Evolutionary conservation across 495 filamentous ascomycete species (phyloP), one percentile per base, ranked within the genome.

Genomic region (Aspergillus mulundensis): DNA sequence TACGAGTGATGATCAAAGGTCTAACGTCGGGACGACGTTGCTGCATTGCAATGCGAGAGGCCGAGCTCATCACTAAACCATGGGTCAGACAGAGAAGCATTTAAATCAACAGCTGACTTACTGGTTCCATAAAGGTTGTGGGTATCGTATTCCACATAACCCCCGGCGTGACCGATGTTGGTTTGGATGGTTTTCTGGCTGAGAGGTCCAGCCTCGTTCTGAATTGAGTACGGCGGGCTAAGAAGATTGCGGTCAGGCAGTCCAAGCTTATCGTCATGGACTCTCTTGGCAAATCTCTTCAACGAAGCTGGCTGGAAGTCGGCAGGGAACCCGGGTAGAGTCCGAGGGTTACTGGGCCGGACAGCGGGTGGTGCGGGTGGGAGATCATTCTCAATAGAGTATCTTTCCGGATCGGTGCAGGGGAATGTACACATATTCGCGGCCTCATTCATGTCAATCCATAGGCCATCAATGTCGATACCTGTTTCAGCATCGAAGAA

Each of bases 371-470:
- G 80, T 1, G 65, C 62, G 0, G 90, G 90, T 4, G 90, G 90
- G 41, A 83, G 80, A 16, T 81, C 71, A 25, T 82, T 80, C 7
- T 80, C 61, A 53, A 70, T 58, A 3, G 83, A 76, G 25, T 75
- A 78, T 0, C 52, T 69, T 3, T 74, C 78, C 0, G 88, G 85
- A 56, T 91, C 72, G 16, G 67, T 65, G 68, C 91, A 95, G 14
- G 90, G 89, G 62, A 82, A 93, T 19, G 74, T 64, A 67, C 90
- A 94, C 53, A 90, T 88, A 65, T 82, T 84, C 30, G 80, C 69
- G 0, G 87, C 87, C 65, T 91, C 88, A 60, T 90, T 90, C 86
- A 91, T 89, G 60, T 91, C 88, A 52, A 94, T 95, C 90, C 90
- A 95, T 23, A 92, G 76, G 1, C 81, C 91, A 60, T 95, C 90